Conservation (phyloP, 139 green algal species). For the Pleodorina starrii region DNA sequence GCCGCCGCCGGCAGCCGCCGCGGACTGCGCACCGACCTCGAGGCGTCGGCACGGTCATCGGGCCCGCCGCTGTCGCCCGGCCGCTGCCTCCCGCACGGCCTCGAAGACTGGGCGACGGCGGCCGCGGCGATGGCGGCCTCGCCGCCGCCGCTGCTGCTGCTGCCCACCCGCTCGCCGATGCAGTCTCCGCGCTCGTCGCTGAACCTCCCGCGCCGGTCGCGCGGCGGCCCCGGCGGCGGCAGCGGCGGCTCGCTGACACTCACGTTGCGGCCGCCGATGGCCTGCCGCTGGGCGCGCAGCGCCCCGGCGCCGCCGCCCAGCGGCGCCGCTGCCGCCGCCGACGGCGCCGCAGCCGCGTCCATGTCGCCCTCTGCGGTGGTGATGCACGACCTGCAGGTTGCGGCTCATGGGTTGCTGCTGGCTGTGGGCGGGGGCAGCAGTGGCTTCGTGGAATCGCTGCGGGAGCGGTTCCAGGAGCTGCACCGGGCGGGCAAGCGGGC, state of each 20-base stretch:
- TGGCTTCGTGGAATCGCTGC: constrained; percentile 30
- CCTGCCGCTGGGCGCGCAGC: constrained; percentile 35
- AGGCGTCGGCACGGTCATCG: background rate
- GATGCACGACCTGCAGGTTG: constrained; percentile 33
- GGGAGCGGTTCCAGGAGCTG: constrained; percentile 24
- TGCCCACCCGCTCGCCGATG: constrained; percentile 30
- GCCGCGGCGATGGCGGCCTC: background rate
- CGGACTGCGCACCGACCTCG: background rate
- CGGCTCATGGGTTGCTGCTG: background rate
- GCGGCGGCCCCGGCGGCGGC: background rate
- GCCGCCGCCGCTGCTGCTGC: constrained; percentile 7
- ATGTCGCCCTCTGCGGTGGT: constrained; percentile 10
- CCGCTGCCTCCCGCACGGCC: background rate
- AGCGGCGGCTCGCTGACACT: background rate
- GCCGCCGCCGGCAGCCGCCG: background rate
- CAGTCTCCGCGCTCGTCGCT: constrained; percentile 6
- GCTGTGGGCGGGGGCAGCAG: background rate
- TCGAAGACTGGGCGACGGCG: background rate
- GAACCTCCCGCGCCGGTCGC: background rate
- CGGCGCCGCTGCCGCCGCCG: too few relatives aligned
- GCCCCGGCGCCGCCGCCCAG: background rate
- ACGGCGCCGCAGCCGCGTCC: background rate
- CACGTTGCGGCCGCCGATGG: background rate
- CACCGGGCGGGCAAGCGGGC: background rate
- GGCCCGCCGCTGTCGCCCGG: background rate